phyloP scores from a whole-genome alignment of 2,329 filamentous ascomycete genomes.

The Ophiostoma tasmaniense region DNA sequence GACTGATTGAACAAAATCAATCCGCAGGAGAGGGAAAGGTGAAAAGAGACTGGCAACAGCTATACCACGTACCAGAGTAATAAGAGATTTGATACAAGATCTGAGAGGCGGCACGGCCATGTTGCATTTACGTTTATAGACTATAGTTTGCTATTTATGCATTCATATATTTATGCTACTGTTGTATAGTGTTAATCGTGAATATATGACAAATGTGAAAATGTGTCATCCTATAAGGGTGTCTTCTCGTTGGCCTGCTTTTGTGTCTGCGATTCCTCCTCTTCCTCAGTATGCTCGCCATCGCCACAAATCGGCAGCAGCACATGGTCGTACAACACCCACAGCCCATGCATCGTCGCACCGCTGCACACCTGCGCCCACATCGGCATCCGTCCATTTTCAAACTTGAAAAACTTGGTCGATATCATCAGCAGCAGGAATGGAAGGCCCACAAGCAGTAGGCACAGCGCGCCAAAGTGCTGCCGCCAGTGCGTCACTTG shows the following conservation, averaged over 20 bases:
- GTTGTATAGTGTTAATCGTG: too few species aligned
- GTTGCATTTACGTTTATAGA: neutral
- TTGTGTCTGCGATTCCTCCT: neutral
- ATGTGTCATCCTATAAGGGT: neutral
- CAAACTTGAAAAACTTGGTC: conserved; percentile 8
- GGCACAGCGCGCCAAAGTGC: conserved; percentile 51
- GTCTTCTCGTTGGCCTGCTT: neutral
- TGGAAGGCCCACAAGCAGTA: conserved; percentile 49
- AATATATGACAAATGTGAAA: neutral
- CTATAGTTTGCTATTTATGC: too few species aligned
- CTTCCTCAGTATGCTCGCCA: conserved; percentile 50
- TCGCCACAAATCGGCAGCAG: conserved; percentile 66
- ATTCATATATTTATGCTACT: too few species aligned
- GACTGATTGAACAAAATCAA: neutral
- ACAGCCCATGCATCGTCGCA: conserved; percentile 42
- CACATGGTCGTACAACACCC: conserved; percentile 38
- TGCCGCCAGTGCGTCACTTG: conserved; percentile 60
- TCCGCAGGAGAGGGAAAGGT: neutral
- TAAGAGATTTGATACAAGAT: neutral
- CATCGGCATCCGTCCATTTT: conserved; percentile 40
- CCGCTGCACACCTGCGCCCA: conserved; percentile 54
- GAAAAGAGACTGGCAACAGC: neutral
- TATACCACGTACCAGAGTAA: neutral
- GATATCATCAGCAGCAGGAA: conserved; percentile 37
- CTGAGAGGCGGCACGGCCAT: neutral